phyloP scores from a whole-genome alignment of 164 flowering plant genomes.

The Vitis riparia region DNA sequence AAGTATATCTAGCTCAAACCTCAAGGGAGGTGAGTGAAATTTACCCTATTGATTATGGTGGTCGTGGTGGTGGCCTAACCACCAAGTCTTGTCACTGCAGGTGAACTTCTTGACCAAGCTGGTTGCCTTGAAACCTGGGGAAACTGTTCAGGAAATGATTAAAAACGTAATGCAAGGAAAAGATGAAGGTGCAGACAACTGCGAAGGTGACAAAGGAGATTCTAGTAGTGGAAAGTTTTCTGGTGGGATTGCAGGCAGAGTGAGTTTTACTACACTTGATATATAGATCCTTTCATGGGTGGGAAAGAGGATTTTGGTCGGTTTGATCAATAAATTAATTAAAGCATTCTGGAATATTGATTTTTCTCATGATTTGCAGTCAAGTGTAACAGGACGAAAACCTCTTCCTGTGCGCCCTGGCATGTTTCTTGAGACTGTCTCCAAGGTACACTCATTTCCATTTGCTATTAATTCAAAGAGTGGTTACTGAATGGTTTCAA shows the following conservation, averaged over 20 bases:
- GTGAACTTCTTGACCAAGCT: constrained; percentile 89
- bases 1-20: too few relatives aligned
- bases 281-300: not conserved
- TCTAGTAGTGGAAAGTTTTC: constrained; percentile 15
- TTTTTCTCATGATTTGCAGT: constrained; percentile 37
- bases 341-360: not conserved
- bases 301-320: too few relatives aligned
- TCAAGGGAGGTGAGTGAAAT: too few relatives aligned
- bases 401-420: constrained; percentile 96
- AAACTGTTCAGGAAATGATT: constrained; percentile 73
- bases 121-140: constrained; percentile 88
- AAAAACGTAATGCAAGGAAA: constrained; percentile 89
- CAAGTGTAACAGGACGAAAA: constrained; percentile 63
- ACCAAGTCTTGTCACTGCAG: constrained; percentile 34
- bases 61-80: not conserved
- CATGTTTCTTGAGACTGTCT: constrained; percentile 93
- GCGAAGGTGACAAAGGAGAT: constrained; percentile 32
- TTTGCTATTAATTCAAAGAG: not conserved
- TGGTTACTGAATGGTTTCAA: not conserved
- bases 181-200: constrained; percentile 85
- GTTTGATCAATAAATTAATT: not conserved
- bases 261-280: constrained; percentile 25
- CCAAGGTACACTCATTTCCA: constrained; percentile 54
- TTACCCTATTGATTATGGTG: too few relatives aligned
- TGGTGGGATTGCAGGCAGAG: constrained; percentile 74